phyloP scores from a whole-genome alignment of 2,329 filamentous ascomycete species.

The Metarhizium humberi region DNA sequence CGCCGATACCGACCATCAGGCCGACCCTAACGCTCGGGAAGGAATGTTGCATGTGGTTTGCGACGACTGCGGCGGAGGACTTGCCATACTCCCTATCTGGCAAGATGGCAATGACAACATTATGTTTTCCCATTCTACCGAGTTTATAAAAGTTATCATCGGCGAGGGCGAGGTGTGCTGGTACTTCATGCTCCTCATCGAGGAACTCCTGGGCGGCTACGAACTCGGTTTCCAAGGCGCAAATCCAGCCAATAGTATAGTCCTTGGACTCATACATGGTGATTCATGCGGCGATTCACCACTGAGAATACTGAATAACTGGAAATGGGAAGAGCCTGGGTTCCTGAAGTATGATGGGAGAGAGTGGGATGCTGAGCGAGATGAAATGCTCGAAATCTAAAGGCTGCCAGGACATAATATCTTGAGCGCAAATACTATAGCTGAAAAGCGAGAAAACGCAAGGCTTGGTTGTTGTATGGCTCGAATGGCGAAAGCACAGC shows the following conservation, averaged over 20 bases:
- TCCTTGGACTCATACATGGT: neutral
- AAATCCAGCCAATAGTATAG: slow-evolving; percentile 36
- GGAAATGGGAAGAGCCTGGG: too few relatives aligned
- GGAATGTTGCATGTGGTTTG: slow-evolving; percentile 15
- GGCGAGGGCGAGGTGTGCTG: slow-evolving; percentile 14
- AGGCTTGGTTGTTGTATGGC: too few relatives aligned
- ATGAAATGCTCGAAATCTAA: too few relatives aligned
- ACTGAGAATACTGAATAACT: too few relatives aligned
- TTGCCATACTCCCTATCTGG: slow-evolving; percentile 5
- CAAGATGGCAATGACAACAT: slow-evolving; percentile 10
- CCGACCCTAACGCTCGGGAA: slow-evolving; percentile 20
- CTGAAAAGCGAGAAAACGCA: too few relatives aligned
- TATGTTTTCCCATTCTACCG: slow-evolving; percentile 8
- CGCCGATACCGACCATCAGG: slow-evolving; percentile 8
- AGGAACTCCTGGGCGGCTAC: slow-evolving; percentile 27
- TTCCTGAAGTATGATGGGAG: too few relatives aligned
- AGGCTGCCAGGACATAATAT: too few relatives aligned
- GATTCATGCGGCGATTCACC: too few relatives aligned
- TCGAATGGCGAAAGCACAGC: too few relatives aligned
- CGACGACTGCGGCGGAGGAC: slow-evolving; percentile 12
- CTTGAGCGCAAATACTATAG: too few relatives aligned
- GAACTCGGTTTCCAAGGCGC: slow-evolving; percentile 26
- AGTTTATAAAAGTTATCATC: slow-evolving; percentile 10
- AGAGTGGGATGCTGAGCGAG: too few relatives aligned
- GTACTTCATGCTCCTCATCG: slow-evolving; percentile 18